Conservation (phyloP, 179 eudicot genomes). For the Heliamphora pulchella region DNA sequence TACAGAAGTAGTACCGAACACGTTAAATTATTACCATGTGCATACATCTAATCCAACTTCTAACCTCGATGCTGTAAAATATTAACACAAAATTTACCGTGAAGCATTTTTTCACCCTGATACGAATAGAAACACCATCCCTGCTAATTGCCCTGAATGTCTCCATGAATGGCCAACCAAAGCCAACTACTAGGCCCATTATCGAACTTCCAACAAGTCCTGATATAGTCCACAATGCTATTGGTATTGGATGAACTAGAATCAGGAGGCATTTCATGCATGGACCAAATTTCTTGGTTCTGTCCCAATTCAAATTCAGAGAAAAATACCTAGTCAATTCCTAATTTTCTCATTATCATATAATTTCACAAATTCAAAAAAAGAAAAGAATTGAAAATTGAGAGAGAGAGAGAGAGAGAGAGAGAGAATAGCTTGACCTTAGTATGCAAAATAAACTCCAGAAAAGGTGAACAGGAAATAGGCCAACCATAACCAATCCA, state of each 20-base stretch:
- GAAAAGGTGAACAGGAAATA: conserved; percentile 23
- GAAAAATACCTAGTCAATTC: neutral
- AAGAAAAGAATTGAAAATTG: too few relatives aligned
- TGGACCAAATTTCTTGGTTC: conserved; percentile 30
- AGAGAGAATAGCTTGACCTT: conserved; percentile 13
- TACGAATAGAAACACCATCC: conserved; percentile 17
- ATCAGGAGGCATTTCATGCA: conserved; percentile 23
- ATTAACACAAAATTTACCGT: conserved; percentile 16
- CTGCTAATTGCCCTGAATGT: conserved; percentile 24
- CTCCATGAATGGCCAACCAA: conserved; percentile 30
- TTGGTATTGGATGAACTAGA: conserved; percentile 16
- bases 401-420: neutral
- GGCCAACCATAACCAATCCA: conserved; percentile 14
- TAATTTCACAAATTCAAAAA: neutral
- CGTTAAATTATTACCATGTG: neutral
- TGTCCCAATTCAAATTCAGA: conserved; percentile 2
- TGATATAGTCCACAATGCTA: conserved; percentile 14
- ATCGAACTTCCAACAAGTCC: conserved; percentile 18
- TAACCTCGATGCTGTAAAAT: neutral
- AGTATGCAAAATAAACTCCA: conserved; percentile 22
- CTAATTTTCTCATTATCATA: neutral
- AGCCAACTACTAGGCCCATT: conserved; percentile 24
- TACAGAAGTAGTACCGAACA: neutral
- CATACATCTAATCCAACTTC: neutral
- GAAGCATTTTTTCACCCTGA: conserved; percentile 15